These are phyloP conservation scores for Sporopachydermia lactativora DNA, from an alignment of 805 yeast species.

Conservation along the genomic window DNA sequence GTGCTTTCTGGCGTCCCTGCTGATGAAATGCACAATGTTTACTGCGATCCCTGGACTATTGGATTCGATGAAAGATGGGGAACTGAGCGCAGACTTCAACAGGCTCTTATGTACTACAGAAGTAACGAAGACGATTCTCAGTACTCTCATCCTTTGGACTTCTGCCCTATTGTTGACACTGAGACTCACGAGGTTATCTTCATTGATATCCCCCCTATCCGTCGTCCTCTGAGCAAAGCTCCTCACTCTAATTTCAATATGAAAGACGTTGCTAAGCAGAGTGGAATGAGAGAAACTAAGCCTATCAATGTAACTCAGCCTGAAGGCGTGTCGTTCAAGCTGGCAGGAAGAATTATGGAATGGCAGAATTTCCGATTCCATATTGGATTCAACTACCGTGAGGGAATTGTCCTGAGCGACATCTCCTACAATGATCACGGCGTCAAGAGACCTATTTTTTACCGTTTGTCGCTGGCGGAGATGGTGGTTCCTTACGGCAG, in stretches of 20 bases:
- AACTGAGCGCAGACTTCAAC: slow-evolving; percentile 58
- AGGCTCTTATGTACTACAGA: slow-evolving; percentile 70
- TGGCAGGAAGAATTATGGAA: slow-evolving; percentile 53
- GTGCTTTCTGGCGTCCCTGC: slow-evolving; percentile 54
- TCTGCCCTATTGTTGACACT: slow-evolving; percentile 72
- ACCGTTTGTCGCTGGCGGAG: slow-evolving; percentile 63
- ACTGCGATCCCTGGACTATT: slow-evolving; percentile 57
- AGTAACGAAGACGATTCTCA: slow-evolving; percentile 64
- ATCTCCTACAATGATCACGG: slow-evolving; percentile 67
- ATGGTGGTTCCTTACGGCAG: slow-evolving; percentile 80
- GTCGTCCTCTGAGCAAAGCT: slow-evolving; percentile 56
- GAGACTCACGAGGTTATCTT: slow-evolving; percentile 52
- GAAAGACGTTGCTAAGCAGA: slow-evolving; percentile 42
- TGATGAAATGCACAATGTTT: slow-evolving; percentile 41
- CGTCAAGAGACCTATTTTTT: slow-evolving; percentile 57
- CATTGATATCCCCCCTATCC: slow-evolving; percentile 62
- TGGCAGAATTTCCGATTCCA: slow-evolving; percentile 74
- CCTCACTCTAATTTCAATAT: slow-evolving; percentile 63
- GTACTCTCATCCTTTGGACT: slow-evolving; percentile 64
- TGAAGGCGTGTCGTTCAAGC: slow-evolving; percentile 65
- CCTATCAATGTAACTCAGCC: slow-evolving; percentile 69
- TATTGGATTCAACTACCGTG: slow-evolving; percentile 76
- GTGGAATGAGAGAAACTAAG: slow-evolving; percentile 49
- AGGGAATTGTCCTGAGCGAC: slow-evolving; percentile 69
- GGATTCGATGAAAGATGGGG: slow-evolving; percentile 72